These are phyloP conservation scores for Xylaria sp. DNA, from an alignment of 2,329 filamentous ascomycete genomes.

Conservation along the genomic window DNA sequence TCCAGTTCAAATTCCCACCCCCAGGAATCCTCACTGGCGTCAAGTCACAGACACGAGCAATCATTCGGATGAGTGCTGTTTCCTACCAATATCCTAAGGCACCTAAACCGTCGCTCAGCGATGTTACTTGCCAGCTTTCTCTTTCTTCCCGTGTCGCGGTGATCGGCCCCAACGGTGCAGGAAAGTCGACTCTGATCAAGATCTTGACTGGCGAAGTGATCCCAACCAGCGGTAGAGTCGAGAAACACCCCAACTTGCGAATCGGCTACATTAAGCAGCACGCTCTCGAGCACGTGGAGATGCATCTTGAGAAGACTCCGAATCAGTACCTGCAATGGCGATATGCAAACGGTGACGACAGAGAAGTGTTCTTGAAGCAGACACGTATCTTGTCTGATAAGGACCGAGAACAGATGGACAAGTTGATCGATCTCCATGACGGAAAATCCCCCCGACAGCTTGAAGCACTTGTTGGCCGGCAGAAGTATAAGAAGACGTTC, in stretches of 20 bases:
- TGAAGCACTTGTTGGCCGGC: constrained; percentile 89
- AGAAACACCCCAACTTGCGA: constrained; percentile 98
- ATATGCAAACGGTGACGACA: constrained; percentile 94
- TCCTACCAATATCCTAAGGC: constrained; percentile 93
- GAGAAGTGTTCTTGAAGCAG: constrained; percentile 96
- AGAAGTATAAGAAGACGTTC: constrained; percentile 99
- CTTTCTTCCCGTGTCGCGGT: constrained; percentile 94
- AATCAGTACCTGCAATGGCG: constrained; percentile 99
- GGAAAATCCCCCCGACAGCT: constrained; percentile 77
- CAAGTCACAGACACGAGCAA: constrained; percentile 91
- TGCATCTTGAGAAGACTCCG: constrained; percentile 98
- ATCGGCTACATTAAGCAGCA: constrained; percentile 99
- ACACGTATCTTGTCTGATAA: constrained; percentile 85
- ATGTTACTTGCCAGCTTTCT: constrained; percentile 85
- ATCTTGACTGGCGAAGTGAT: constrained; percentile 90
- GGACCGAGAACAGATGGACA: constrained; percentile 91
- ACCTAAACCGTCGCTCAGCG: constrained; percentile 80
- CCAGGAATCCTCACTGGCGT: constrained; percentile 93
- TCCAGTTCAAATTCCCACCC: constrained; percentile 97
- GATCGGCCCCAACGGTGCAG: constrained; percentile 95
- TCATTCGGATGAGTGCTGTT: constrained; percentile 91
- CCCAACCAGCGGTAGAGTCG: constrained; percentile 81
- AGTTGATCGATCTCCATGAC: constrained; percentile 80
- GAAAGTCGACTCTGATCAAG: constrained; percentile 98
- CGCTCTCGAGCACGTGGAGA: constrained; percentile 97